Conservation (phyloP, 163 green algal species). For the Chlamydomonas reinhardtii region DNA sequence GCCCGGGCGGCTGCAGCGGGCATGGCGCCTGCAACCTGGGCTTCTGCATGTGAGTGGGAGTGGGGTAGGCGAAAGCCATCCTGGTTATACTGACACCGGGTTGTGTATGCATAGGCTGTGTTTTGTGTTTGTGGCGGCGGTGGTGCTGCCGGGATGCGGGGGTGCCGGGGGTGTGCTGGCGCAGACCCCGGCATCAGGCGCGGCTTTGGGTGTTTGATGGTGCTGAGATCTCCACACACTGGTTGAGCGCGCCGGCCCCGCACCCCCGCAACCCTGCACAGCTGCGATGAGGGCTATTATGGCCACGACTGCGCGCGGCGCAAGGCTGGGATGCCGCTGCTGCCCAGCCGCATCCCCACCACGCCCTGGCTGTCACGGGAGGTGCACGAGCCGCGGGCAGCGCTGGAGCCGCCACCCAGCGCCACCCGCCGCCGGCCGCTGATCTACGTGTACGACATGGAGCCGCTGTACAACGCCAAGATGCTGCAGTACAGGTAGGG, state of each 20-base stretch:
- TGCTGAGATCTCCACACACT: too few species aligned
- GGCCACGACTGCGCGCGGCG: slow-evolving; percentile 65
- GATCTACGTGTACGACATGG: slow-evolving; percentile 86
- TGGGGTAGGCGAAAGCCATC: too few species aligned
- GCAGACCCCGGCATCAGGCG: too few species aligned
- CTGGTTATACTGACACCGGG: too few species aligned
- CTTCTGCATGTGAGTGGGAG: slow-evolving; percentile 73
- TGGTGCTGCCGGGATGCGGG: too few species aligned
- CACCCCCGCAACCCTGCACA: slow-evolving; percentile 17
- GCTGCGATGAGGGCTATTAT: slow-evolving; percentile 51
- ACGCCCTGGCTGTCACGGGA: slow-evolving; percentile 6
- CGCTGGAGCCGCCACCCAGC: slow-evolving; percentile 25
- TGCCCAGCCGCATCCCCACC: slow-evolving; percentile 2
- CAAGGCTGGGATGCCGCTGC: slow-evolving; percentile 18
- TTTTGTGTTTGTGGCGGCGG: too few species aligned
- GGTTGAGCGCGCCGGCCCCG: too few species aligned
- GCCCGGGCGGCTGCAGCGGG: slow-evolving; percentile 77
- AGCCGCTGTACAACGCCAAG: slow-evolving; percentile 67
- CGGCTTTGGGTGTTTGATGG: too few species aligned
- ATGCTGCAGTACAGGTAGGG: slow-evolving; percentile 74
- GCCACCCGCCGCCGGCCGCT: slow-evolving; percentile 62
- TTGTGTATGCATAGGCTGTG: too few species aligned
- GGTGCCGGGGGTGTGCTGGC: too few species aligned
- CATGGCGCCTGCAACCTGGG: slow-evolving; percentile 73
- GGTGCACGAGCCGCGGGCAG: slow-evolving; percentile 45